Evolutionary conservation across 495 filamentous ascomycete species (phyloP).

Genomic region (Penicillium odoratum): DNA sequence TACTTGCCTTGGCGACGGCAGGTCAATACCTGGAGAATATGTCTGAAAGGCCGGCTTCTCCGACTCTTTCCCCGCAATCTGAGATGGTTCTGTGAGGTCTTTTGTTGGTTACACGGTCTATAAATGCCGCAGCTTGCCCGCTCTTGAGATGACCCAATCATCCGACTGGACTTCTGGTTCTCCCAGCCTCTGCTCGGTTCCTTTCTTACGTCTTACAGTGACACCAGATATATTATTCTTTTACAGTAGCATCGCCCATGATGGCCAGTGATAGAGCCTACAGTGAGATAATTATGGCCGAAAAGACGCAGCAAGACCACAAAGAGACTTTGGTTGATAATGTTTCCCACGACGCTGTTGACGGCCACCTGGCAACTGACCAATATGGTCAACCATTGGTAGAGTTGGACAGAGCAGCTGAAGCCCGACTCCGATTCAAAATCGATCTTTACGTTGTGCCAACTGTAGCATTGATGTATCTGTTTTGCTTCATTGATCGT

Average conservation of each 20-base stretch:
- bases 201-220: background rate
- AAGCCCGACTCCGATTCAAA: conserved; percentile 51
- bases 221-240: background rate
- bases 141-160: background rate
- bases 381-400: conserved; percentile 57
- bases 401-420: conserved; percentile 58
- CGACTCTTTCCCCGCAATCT: background rate
- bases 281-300: background rate
- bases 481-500: conserved; percentile 58
- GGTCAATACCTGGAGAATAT: background rate
- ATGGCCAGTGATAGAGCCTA: background rate
- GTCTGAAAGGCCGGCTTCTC: background rate
- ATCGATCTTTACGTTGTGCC: conserved; percentile 50
- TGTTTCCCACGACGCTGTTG: conserved; percentile 39
- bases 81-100: background rate
- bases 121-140: background rate
- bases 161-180: background rate
- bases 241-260: background rate
- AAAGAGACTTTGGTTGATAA: background rate
- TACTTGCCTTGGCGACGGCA: background rate
- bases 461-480: conserved; percentile 48
- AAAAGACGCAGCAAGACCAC: background rate
- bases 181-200: background rate
- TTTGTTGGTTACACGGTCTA: background rate
- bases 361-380: conserved; percentile 61